These are phyloP conservation scores for Phialophora expanda DNA, from an alignment of 2,329 filamentous ascomycete genomes.

Conservation along the genomic window DNA sequence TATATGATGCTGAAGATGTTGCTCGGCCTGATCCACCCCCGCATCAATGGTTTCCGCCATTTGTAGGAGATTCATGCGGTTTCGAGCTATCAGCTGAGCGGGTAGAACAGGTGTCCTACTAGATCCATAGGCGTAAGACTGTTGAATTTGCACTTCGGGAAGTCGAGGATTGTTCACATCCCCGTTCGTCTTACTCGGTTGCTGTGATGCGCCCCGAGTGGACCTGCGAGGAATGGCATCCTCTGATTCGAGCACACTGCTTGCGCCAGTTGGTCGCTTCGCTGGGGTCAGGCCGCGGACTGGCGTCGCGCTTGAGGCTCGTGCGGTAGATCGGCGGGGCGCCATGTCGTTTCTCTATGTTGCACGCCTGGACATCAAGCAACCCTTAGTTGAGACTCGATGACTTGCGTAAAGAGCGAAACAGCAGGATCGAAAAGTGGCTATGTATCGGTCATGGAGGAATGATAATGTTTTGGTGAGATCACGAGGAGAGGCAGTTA, in stretches of 20 bases:
- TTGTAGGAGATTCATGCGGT: conserved; percentile 42
- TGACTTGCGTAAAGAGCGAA: background rate
- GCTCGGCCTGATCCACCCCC: conserved; percentile 40
- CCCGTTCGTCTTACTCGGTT: conserved; percentile 24
- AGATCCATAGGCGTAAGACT: conserved; percentile 51
- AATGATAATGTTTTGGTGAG: background rate
- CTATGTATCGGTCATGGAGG: conserved; percentile 3
- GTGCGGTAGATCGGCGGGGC: conserved; percentile 36
- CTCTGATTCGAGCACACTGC: conserved; percentile 24
- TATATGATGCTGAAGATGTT: conserved; percentile 33
- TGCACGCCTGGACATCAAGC: background rate
- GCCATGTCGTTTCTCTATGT: conserved; percentile 19
- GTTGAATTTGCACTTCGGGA: conserved; percentile 47
- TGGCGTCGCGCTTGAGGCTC: conserved; percentile 30
- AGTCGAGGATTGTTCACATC: conserved; percentile 42
- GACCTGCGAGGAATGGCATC: conserved; percentile 26
- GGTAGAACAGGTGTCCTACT: conserved; percentile 46
- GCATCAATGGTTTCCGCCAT: conserved; percentile 46
- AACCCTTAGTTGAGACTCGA: conserved; percentile 9
- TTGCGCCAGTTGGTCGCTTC: conserved; percentile 27
- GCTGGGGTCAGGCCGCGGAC: conserved; percentile 26
- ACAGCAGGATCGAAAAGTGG: background rate
- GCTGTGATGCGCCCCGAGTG: conserved; percentile 32
- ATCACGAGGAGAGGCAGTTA: conserved; percentile 1
- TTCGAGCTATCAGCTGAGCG: conserved; percentile 43